Base-by-base conservation (phyloP, 371 early-diverging fungal genomes). In the Mucor indicus region DNA sequence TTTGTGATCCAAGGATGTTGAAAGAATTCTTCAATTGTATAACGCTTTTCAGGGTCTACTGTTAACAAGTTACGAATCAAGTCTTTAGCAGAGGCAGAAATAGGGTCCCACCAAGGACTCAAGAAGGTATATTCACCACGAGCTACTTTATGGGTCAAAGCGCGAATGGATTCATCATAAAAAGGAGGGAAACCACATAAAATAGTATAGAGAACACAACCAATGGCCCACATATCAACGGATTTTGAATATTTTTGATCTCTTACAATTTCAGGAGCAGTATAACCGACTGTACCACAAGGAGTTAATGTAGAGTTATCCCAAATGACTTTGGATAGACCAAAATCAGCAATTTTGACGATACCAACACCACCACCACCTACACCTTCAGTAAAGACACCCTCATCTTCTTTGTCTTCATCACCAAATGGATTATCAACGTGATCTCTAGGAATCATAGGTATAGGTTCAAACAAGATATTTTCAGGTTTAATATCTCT, bases 401-500 rank as follows among this genome's bases (percentile, higher is more conserved):
- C 85, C 46, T 84, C 83, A 44, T 71, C 79, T 58, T 60, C 61
- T 48, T 83, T 81, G 16, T 55, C 51, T 25, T 55, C 55, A 17
- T 60, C 55, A 20, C 37, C 55, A 48, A 51, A 61, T 17, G 30
- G 39, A 29, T 57, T 56, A 6, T 46, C 52, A 12, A 44, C 33
- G 4, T 33, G 30, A 17, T 44, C 53, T 13, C 60, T 37, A 16
- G 50, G 38, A 15, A 69, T 57, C 11, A 69, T 59, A 1, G 80
- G 82, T 19, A 80, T 79, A 13, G 83, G 72, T 19, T 79, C 77
- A 48, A 79, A 85, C 8, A 92, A 62, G 38, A 93, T 85, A 60
- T 93, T 95, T 54, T 95, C 95, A 24, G 88, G 87, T 67, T 93
- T 95, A 53, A 92, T 84, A 62, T 93, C 95, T 44, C 91, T 83